Conservation (phyloP, 1,284 basidiomycete species). For the Melanopsichium pennsylvanicum region DNA sequence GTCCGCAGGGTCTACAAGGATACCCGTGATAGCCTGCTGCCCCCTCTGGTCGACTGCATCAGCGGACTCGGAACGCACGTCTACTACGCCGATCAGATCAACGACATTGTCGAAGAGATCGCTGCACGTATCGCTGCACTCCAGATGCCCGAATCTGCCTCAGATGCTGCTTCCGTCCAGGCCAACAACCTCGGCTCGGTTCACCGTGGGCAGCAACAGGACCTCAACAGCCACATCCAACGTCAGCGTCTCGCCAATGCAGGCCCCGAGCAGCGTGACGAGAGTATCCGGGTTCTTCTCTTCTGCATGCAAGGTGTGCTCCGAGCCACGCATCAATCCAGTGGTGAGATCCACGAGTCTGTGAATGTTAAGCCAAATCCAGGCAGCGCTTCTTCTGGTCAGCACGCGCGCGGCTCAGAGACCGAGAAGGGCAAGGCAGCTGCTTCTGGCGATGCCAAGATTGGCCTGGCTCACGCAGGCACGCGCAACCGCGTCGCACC, state of each 20-base stretch:
- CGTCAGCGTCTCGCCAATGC: constrained; percentile 53
- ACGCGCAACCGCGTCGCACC: constrained; percentile 50
- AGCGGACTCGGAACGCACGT: constrained; percentile 85
- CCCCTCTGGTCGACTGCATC: constrained; percentile 79
- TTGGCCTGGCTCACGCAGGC: constrained; percentile 43
- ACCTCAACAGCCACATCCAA: constrained; percentile 40
- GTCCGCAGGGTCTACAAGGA: constrained; percentile 73
- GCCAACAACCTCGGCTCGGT: constrained; percentile 66
- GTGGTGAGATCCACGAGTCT: constrained; percentile 60
- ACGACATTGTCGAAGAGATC: constrained; percentile 87
- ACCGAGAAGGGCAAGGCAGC: constrained; percentile 45
- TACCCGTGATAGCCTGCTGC: constrained; percentile 73
- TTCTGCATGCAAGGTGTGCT: constrained; percentile 79
- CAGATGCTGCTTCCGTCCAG: constrained; percentile 51
- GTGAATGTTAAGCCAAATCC: constrained; percentile 19
- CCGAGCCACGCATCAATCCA: constrained; percentile 72
- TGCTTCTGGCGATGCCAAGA: constrained; percentile 13
- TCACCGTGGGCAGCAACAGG: constrained; percentile 27
- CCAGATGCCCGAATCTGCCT: constrained; percentile 73
- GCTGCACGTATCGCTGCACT: constrained; percentile 78
- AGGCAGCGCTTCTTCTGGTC: not conserved
- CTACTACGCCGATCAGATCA: constrained; percentile 95
- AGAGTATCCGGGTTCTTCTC: constrained; percentile 78
- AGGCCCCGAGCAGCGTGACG: constrained; percentile 68
- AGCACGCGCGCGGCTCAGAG: not conserved